Percentiles rank a stretch among this genome's conserved stretches.
Conservation (phyloP, 148 eudicot genomes). For the Persicaria tinctoria region DNA sequence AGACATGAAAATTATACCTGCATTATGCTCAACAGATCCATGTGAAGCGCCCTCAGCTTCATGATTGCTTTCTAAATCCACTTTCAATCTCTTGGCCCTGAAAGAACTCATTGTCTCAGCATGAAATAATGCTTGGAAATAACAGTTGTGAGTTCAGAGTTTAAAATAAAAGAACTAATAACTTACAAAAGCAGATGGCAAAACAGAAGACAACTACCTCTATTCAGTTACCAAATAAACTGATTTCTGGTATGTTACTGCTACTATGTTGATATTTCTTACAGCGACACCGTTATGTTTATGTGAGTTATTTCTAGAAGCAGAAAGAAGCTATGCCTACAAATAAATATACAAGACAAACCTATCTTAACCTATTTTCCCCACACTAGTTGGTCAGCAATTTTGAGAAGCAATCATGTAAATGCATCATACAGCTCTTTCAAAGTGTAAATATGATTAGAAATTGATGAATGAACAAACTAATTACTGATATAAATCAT, state of each 20-base stretch:
- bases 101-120: not conserved
- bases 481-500: not conserved
- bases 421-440: not conserved
- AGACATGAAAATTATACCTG: conserved; percentile 22
- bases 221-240: too few relatives aligned
- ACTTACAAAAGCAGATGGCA: not conserved
- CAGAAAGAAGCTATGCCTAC: not conserved
- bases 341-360: not conserved
- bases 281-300: not conserved
- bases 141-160: not conserved
- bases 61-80: conserved; percentile 27
- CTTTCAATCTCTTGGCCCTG: conserved; percentile 63
- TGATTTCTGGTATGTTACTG: too few relatives aligned
- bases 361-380: not conserved
- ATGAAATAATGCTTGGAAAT: not conserved
- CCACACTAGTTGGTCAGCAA: too few relatives aligned
- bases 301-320: not conserved
- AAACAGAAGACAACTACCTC: not conserved
- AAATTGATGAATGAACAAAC: not conserved
- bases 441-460: not conserved
- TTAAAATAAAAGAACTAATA: not conserved
- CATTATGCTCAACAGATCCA: conserved; percentile 13
- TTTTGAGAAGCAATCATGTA: too few relatives aligned
- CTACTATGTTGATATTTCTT: not conserved
- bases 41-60: conserved; percentile 30